Percentiles rank a stretch among this genome's conserved stretches.
Conservation (phyloP, 495 filamentous ascomycete species). For the Penicillium cinerascens region DNA sequence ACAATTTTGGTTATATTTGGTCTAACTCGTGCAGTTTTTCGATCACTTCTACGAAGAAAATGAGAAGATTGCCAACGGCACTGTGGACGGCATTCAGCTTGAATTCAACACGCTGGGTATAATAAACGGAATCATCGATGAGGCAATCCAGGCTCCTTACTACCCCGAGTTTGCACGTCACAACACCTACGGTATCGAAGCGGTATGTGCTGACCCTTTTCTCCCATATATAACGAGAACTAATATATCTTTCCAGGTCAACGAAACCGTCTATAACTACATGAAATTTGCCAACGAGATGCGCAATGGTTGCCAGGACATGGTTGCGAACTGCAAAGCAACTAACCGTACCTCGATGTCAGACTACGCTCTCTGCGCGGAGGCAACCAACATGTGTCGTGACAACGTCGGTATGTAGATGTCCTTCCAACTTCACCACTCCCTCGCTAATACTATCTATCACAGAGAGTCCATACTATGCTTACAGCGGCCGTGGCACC, state of each 20-base stretch:
- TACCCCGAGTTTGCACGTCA: constrained; percentile 67
- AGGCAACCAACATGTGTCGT: constrained; percentile 40
- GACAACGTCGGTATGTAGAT: constrained; percentile 39
- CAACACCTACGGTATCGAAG: constrained; percentile 71
- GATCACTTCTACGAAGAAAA: constrained; percentile 64
- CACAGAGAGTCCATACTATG: constrained; percentile 34
- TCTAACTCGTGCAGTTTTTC: constrained; percentile 32
- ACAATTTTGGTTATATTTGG: constrained; percentile 34
- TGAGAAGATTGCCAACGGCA: constrained; percentile 44
- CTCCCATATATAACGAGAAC: constrained; percentile 24
- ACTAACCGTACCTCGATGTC: constrained; percentile 42
- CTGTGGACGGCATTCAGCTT: constrained; percentile 33
- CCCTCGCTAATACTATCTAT: constrained; percentile 22
- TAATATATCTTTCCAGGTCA: constrained; percentile 35
- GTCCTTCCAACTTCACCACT: constrained; percentile 26
- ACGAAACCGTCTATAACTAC: constrained; percentile 50
- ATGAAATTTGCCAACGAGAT: constrained; percentile 47
- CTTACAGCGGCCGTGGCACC: constrained; percentile 40
- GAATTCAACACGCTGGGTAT: constrained; percentile 47
- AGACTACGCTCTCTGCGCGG: constrained; percentile 37
- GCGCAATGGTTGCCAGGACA: constrained; percentile 59
- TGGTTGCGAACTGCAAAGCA: constrained; percentile 44
- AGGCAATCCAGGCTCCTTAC: constrained; percentile 58
- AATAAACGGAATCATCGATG: constrained; percentile 76
- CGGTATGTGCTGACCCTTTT: constrained; percentile 39